Conservation (phyloP, 164 flowering plant genomes). For the Sedum album region DNA sequence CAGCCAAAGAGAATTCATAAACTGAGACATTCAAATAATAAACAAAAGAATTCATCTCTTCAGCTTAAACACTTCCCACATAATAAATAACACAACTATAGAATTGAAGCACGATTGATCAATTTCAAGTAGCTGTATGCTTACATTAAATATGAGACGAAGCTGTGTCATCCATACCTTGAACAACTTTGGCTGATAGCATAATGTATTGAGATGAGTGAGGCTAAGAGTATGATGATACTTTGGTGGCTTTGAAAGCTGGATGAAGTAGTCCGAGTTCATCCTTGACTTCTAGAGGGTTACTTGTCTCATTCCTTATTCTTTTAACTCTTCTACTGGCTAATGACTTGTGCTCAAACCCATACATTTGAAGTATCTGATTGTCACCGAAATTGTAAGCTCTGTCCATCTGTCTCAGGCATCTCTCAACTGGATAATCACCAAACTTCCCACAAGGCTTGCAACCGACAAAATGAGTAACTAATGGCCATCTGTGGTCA, state of each 20-base stretch:
- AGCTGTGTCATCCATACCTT: neutral
- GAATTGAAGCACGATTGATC: neutral
- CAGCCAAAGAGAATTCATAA: too few species aligned
- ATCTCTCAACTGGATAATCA: conserved; percentile 63
- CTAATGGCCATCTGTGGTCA: conserved; percentile 77
- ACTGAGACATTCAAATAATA: neutral
- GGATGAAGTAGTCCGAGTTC: conserved; percentile 66
- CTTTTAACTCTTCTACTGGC: conserved; percentile 53
- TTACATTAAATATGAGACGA: neutral
- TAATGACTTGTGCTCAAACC: conserved; percentile 58
- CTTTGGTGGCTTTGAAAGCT: conserved; percentile 57
- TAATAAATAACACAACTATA: neutral
- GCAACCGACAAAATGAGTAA: conserved; percentile 82
- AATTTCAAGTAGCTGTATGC: neutral
- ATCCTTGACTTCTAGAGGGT: conserved; percentile 55
- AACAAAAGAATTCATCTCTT: conserved; percentile 1
- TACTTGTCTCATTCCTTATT: conserved; percentile 46
- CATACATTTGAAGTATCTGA: conserved; percentile 70
- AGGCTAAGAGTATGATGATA: conserved; percentile 16
- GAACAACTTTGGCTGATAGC: neutral
- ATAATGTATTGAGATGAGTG: neutral
- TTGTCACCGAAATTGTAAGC: conserved; percentile 77
- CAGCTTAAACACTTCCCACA: neutral
- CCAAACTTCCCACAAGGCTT: conserved; percentile 80
- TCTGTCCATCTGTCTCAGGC: conserved; percentile 78